These are phyloP conservation scores for Fusarium humuli DNA, from an alignment of 2,329 filamentous ascomycete genomes.

Conservation along the genomic window DNA sequence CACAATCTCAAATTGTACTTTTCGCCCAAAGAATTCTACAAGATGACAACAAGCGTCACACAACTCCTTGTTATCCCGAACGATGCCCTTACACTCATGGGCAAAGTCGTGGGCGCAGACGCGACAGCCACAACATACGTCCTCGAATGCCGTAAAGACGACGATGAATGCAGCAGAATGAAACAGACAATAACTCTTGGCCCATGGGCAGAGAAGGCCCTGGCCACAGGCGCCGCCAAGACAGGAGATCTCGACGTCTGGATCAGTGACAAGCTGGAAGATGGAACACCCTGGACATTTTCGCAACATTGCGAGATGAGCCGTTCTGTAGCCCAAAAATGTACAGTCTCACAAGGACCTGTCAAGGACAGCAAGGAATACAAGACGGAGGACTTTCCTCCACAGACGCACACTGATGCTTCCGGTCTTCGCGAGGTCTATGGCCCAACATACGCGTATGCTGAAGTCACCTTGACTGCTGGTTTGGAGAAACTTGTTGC, in stretches of 20 bases:
- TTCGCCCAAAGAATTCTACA: not conserved
- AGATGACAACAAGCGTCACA: slow-evolving; percentile 6
- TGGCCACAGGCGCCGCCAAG: not conserved
- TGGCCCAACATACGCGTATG: slow-evolving; percentile 1
- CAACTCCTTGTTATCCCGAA: not conserved
- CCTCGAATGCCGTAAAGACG: not conserved
- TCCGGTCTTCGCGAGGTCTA: not conserved
- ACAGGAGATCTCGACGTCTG: not conserved
- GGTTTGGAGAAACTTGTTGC: not conserved
- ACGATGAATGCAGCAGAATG: not conserved
- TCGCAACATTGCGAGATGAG: slow-evolving; percentile 5
- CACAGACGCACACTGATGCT: not conserved
- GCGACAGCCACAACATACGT: not conserved
- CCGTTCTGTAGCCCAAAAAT: not conserved
- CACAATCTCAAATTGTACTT: not conserved
- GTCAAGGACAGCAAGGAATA: not conserved
- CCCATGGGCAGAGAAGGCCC: not conserved
- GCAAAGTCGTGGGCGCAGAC: not conserved
- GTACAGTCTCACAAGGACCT: not conserved
- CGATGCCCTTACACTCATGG: not conserved
- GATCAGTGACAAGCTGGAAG: not conserved
- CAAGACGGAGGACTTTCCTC: not conserved
- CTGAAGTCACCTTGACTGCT: not conserved
- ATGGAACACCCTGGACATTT: not conserved
- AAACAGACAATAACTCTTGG: not conserved